Evolutionary conservation across 208 protist species (phyloP).

Genomic region (Crithidia mellificae): DNA sequence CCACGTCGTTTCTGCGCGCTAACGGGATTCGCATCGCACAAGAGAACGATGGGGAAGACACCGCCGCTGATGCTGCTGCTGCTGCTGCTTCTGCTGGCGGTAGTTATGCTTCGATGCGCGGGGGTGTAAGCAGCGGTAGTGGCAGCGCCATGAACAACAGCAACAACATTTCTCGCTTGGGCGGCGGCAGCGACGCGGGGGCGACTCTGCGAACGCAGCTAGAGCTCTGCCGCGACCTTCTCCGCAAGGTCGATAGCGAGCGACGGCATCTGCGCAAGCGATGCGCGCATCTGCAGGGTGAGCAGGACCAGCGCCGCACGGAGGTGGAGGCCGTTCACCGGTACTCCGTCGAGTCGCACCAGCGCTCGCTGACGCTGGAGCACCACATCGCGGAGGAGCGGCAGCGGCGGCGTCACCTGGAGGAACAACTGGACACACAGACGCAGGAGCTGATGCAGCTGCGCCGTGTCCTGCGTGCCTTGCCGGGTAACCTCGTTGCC

Average conservation of each 20-base stretch:
- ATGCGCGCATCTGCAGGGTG: constrained; percentile 30
- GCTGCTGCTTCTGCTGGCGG: too few relatives aligned
- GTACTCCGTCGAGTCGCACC: constrained; percentile 35
- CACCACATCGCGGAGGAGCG: constrained; percentile 18
- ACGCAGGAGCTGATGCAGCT: constrained; percentile 57
- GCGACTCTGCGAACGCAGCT: constrained; percentile 33
- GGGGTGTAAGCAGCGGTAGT: too few relatives aligned
- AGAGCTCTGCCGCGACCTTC: constrained; percentile 39
- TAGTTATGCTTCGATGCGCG: too few relatives aligned
- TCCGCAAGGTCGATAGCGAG: constrained; percentile 67
- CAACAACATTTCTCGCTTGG: too few relatives aligned
- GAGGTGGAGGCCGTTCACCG: constrained; percentile 30
- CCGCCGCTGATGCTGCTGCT: too few relatives aligned
- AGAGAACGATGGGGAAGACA: neutral
- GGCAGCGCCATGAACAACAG: neutral
- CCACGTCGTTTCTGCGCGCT: constrained; percentile 15
- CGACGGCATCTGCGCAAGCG: constrained; percentile 37
- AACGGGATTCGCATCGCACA: constrained; percentile 24
- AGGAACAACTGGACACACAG: constrained; percentile 25
- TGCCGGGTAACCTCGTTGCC: constrained; percentile 30
- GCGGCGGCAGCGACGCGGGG: constrained; percentile 3
- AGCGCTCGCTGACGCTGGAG: constrained; percentile 31
- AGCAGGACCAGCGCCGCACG: constrained; percentile 23
- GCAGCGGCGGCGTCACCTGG: constrained; percentile 22
- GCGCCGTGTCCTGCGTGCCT: constrained; percentile 46